A percentile compares a stretch with the other conserved stretches of the same genome.
phyloP scores from a whole-genome alignment of 2,329 filamentous ascomycete species.

The Trichoderma sp. region DNA sequence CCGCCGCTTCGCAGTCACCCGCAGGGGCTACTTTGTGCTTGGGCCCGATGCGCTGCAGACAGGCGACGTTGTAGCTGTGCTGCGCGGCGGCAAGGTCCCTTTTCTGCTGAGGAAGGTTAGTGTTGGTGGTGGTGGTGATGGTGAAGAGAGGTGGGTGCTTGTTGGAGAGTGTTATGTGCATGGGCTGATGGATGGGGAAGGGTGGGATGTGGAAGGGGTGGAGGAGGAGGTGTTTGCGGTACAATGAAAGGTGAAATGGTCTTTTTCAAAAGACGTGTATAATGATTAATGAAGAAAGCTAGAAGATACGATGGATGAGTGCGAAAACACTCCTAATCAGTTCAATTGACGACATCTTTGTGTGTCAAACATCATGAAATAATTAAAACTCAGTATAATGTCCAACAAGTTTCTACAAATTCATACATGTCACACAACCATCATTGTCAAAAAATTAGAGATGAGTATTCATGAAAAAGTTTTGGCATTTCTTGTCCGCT shows the following conservation, averaged over 20 bases:
- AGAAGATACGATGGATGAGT: background rate
- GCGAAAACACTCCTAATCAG: background rate
- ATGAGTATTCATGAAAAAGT: background rate
- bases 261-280: background rate
- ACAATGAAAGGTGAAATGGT: background rate
- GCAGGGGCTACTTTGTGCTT: slow-evolving; percentile 37
- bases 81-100: slow-evolving; percentile 39
- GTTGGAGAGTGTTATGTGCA: slow-evolving; percentile 43
- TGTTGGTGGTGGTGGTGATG: background rate
- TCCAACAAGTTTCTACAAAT: no score
- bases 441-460: background rate
- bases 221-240: slow-evolving; percentile 38
- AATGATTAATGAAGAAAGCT: background rate
- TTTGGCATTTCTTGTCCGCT: slow-evolving; percentile 11
- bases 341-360: background rate
- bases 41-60: slow-evolving; percentile 36
- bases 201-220: slow-evolving; percentile 29
- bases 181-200: slow-evolving; percentile 42
- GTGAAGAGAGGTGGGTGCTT: slow-evolving; percentile 31
- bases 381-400: no score
- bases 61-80: slow-evolving; percentile 38
- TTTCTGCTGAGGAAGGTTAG: slow-evolving; percentile 34
- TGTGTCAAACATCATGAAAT: no score
- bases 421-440: background rate
- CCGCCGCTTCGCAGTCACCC: slow-evolving; percentile 38